Conservation (phyloP, 2,329 filamentous ascomycete genomes). For the Clarireedia monteithiana region DNA sequence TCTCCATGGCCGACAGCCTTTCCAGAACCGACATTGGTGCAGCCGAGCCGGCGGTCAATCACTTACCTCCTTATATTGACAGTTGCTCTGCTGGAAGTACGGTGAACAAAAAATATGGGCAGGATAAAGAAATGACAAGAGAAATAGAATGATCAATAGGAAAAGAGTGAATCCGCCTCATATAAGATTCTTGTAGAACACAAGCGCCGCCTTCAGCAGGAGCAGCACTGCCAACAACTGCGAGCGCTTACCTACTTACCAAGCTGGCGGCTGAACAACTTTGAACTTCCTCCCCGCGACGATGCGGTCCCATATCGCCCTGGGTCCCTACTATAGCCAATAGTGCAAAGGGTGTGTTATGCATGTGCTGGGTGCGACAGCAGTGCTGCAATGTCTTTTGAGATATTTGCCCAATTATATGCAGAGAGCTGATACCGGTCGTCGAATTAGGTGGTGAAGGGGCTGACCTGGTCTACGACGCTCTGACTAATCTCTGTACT, state of each 20-base stretch:
- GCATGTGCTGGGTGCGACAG: not conserved
- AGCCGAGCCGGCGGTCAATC: no score
- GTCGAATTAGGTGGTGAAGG: no score
- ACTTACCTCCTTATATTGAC: no score
- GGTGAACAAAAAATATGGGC: no score
- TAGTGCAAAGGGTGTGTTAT: not conserved
- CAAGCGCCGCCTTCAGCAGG: not conserved
- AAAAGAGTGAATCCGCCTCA: not conserved
- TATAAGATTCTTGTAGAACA: not conserved
- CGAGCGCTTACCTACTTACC: conserved; percentile 6
- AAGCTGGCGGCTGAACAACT: conserved; percentile 4
- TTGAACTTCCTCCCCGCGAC: not conserved
- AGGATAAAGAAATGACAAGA: no score
- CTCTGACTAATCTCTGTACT: not conserved
- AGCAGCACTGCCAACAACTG: not conserved
- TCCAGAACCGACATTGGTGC: not conserved
- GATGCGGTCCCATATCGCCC: not conserved
- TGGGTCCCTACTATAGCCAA: not conserved
- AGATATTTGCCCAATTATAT: not conserved
- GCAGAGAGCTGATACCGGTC: no score
- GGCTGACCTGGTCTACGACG: not conserved
- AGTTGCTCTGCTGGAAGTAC: no score
- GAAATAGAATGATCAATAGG: no score
- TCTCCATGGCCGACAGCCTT: not conserved
- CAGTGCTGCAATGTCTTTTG: not conserved